Conservation (phyloP, 371 early-diverging fungal species). For the Entomophthora muscae region DNA sequence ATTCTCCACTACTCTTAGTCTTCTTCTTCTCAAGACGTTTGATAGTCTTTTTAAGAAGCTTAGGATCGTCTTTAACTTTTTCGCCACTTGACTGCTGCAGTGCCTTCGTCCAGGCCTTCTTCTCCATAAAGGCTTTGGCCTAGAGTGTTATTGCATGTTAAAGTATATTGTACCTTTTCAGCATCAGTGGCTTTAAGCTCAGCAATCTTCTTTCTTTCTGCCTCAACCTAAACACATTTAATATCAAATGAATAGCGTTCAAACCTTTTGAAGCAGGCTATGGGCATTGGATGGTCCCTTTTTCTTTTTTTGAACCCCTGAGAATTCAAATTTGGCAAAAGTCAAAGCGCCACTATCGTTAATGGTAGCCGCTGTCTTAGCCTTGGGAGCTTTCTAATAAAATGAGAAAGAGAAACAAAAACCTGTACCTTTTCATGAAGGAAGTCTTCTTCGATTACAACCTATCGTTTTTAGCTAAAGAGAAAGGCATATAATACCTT, state of each 20-base stretch:
- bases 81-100: constrained; percentile 66
- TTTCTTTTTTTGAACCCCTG: constrained; percentile 31
- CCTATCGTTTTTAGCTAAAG: background rate
- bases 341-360: constrained; percentile 38
- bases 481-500: background rate
- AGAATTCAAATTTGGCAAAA: constrained; percentile 54
- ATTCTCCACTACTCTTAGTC: constrained; percentile 60
- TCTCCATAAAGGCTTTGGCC: constrained; percentile 50
- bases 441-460: background rate
- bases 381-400: background rate
- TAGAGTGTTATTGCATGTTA: constrained; percentile 16
- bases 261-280: constrained; percentile 48
- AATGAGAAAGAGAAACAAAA: background rate
- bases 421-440: background rate
- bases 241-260: background rate
- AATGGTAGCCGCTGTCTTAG: constrained; percentile 10
- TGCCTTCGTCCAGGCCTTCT: constrained; percentile 63
- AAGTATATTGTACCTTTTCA: constrained; percentile 21
- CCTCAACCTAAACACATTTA: constrained; percentile 41
- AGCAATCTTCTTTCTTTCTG: constrained; percentile 58
- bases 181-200: constrained; percentile 27
- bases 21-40: constrained; percentile 69
- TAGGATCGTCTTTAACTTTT: constrained; percentile 77
- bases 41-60: constrained; percentile 75
- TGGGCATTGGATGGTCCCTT: constrained; percentile 53